A percentile compares a stretch with the other conserved stretches of the same genome.
Conservation (phyloP, 176 grass and related monocot genomes). For the Echinochloa phyllopogon region DNA sequence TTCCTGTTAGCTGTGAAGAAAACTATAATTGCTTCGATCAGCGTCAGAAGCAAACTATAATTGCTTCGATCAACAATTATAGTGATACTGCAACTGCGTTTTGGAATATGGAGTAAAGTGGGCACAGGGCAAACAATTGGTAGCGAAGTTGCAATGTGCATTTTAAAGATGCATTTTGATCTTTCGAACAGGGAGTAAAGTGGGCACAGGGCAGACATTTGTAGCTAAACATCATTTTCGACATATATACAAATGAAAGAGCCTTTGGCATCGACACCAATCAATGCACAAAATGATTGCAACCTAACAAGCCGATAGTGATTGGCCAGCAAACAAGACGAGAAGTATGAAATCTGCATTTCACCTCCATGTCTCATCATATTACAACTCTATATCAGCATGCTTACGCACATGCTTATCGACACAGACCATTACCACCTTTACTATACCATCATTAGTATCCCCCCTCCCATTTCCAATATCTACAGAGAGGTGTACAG, state of each 20-base stretch:
- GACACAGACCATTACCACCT: slow-evolving; percentile 23
- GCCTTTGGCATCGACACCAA: neutral
- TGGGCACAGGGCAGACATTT: neutral
- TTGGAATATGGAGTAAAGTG: too few relatives aligned
- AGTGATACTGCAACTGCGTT: too few relatives aligned
- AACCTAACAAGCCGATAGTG: slow-evolving; percentile 25
- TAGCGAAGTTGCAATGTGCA: neutral
- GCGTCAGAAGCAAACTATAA: too few relatives aligned
- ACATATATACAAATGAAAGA: neutral
- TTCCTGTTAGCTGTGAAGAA: neutral
- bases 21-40: too few relatives aligned
- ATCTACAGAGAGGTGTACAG: slow-evolving; percentile 44
- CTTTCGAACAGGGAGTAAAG: neutral
- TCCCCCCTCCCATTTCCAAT: slow-evolving; percentile 19
- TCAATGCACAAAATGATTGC: neutral
- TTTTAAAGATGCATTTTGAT: neutral
- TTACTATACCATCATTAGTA: slow-evolving; percentile 34
- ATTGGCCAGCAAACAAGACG: neutral
- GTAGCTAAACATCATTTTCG: neutral
- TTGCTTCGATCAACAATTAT: neutral
- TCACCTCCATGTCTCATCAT: slow-evolving; percentile 37
- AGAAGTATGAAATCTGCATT: slow-evolving; percentile 45
- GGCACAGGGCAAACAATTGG: too few relatives aligned
- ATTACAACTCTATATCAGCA: slow-evolving; percentile 62
- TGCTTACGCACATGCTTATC: slow-evolving; percentile 43